These are phyloP conservation scores for Incumbomyces delicatus DNA, from an alignment of 2,329 filamentous ascomycete species.

Conservation along the genomic window DNA sequence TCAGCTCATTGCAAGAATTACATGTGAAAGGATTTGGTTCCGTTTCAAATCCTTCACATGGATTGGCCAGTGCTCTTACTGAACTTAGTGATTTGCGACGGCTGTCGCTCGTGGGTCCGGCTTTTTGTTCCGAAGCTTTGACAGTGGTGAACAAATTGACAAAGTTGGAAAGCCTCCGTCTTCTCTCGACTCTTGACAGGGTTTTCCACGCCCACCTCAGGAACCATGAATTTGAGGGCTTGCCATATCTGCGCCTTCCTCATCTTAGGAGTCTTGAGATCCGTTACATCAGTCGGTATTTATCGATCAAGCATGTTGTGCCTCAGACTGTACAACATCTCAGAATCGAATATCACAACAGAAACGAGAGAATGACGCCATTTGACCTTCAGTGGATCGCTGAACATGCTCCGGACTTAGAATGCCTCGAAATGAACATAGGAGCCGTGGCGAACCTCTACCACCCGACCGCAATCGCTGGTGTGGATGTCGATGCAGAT, in stretches of 20 bases:
- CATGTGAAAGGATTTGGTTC: neutral
- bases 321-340: slow-evolving; percentile 10
- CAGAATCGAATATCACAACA: slow-evolving; percentile 9
- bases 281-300: slow-evolving; percentile 17
- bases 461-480: slow-evolving; percentile 19
- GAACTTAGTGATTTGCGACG: neutral
- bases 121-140: neutral
- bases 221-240: slow-evolving; percentile 6
- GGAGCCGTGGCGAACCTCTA: slow-evolving; percentile 19
- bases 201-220: slow-evolving; percentile 4
- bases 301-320: slow-evolving; percentile 15
- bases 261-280: slow-evolving; percentile 16
- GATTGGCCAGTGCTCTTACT: neutral
- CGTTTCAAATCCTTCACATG: neutral
- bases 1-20: slow-evolving; percentile 1
- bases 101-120: neutral
- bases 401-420: slow-evolving; percentile 13
- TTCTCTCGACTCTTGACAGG: slow-evolving; percentile 1
- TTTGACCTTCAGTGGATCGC: slow-evolving; percentile 13
- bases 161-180: slow-evolving; percentile 4
- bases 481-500: slow-evolving; percentile 20
- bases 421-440: slow-evolving; percentile 18
- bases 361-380: slow-evolving; percentile 12
- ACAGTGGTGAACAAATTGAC: neutral
- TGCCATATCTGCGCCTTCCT: slow-evolving; percentile 8